Evolutionary conservation across 257 asterid species (phyloP).

Genomic region (Echites panduratus): DNA sequence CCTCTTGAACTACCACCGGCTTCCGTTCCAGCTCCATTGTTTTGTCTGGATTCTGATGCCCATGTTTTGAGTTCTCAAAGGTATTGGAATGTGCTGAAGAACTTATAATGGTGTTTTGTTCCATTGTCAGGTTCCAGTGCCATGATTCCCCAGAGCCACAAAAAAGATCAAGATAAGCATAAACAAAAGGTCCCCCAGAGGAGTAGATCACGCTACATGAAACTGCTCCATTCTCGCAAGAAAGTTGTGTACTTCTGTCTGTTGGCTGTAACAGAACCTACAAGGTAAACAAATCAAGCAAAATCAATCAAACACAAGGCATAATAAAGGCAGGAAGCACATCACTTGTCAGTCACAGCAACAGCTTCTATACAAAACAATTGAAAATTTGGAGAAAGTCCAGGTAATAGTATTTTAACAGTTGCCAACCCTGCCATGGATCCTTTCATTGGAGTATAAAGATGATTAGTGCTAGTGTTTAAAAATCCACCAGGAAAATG

Average conservation of each 20-base stretch:
- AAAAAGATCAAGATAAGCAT: conserved; percentile 81
- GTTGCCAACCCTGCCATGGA: neutral
- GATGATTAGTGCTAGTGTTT: neutral
- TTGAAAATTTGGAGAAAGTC: neutral
- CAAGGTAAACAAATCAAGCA: conserved; percentile 10
- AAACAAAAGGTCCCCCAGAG: conserved; percentile 55
- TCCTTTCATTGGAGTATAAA: neutral
- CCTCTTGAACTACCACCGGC: conserved; percentile 34
- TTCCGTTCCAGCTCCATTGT: conserved; percentile 39
- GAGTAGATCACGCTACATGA: conserved; percentile 35
- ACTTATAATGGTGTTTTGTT: conserved; percentile 36
- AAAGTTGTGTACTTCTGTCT: conserved; percentile 34
- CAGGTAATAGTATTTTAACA: neutral
- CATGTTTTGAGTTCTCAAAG: conserved; percentile 34
- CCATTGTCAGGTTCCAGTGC: conserved; percentile 75
- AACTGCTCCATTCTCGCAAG: conserved; percentile 34
- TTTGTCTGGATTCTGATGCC: conserved; percentile 27
- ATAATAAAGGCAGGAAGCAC: neutral
- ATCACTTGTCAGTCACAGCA: neutral
- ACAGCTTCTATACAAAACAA: neutral
- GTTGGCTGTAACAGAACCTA: conserved; percentile 35
- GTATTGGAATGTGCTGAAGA: conserved; percentile 30
- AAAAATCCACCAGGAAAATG: neutral
- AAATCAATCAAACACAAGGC: neutral
- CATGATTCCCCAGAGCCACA: conserved; percentile 92